phyloP scores from a whole-genome alignment of 768 basidiomycete genomes.

The Russula sp. region DNA sequence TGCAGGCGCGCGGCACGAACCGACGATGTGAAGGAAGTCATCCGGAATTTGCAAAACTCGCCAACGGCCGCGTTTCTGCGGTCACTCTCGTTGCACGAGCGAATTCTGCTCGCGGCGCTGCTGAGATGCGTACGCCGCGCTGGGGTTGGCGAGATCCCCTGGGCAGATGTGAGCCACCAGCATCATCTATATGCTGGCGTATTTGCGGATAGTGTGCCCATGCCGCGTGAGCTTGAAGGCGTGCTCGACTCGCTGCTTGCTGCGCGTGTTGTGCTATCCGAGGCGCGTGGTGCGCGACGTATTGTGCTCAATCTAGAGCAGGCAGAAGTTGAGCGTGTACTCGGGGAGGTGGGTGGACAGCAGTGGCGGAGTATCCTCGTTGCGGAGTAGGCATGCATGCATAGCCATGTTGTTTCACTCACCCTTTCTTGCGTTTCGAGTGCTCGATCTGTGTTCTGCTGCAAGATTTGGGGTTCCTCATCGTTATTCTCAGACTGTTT shows the following conservation, averaged over 20 bases:
- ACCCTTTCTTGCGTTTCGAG: neutral
- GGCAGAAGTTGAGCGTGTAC: conserved; percentile 74
- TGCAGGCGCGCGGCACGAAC: conserved; percentile 47
- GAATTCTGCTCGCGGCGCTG: conserved; percentile 77
- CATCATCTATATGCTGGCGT: conserved; percentile 62
- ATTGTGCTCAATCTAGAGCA: conserved; percentile 80
- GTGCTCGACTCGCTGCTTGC: conserved; percentile 73
- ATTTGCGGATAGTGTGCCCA: conserved; percentile 54
- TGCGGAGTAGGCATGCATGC: conserved; percentile 1
- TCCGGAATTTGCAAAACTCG: conserved; percentile 83
- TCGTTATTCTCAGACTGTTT: neutral
- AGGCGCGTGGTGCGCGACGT: conserved; percentile 60
- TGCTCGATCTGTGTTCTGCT: neutral
- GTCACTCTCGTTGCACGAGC: conserved; percentile 81
- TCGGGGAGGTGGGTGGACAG: conserved; percentile 71
- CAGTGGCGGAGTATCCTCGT: conserved; percentile 52
- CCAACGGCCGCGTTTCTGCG: conserved; percentile 79
- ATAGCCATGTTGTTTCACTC: neutral
- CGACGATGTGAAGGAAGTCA: conserved; percentile 70
- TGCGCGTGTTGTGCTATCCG: conserved; percentile 68
- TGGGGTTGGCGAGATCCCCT: conserved; percentile 83
- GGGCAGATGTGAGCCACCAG: conserved; percentile 75
- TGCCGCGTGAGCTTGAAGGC: conserved; percentile 51
- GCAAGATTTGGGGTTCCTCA: no score
- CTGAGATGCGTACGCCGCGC: conserved; percentile 75